phyloP scores from a whole-genome alignment of 352 stramenopile species.

The Elongisporangium senticosum region DNA sequence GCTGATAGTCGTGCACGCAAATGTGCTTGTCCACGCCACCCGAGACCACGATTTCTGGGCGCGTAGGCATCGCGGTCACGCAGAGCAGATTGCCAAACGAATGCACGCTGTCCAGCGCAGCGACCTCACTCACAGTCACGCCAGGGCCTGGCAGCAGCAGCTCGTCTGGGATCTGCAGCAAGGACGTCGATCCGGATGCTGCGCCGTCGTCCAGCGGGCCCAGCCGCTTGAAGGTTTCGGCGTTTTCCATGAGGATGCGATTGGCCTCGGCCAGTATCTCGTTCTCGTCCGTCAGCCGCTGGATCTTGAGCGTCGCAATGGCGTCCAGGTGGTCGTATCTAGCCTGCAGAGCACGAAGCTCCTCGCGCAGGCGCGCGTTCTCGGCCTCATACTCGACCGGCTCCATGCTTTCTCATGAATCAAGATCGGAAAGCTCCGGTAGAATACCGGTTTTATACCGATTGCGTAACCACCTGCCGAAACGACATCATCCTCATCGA shows the following conservation, averaged over 20 bases:
- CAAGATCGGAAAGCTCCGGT: slow-evolving; percentile 6
- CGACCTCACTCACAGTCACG: slow-evolving; percentile 19
- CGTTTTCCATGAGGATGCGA: slow-evolving; percentile 53
- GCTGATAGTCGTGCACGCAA: slow-evolving; percentile 62
- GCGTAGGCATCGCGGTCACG: slow-evolving; percentile 36
- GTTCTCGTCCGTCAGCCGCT: slow-evolving; percentile 62
- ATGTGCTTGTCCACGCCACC: slow-evolving; percentile 75
- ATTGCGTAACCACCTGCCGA: neutral
- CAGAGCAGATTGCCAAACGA: slow-evolving; percentile 66
- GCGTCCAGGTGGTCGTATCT: slow-evolving; percentile 40
- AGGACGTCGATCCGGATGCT: neutral
- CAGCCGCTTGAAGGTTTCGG: slow-evolving; percentile 24
- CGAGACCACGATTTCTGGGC: slow-evolving; percentile 38
- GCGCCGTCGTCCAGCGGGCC: neutral
- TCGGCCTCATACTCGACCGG: slow-evolving; percentile 23
- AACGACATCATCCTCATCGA: slow-evolving; percentile 3
- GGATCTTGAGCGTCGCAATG: slow-evolving; percentile 32
- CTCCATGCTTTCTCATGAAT: slow-evolving; percentile 4
- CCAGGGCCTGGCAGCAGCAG: slow-evolving; percentile 49
- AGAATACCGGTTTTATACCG: slow-evolving; percentile 2
- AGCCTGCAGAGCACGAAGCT: slow-evolving; percentile 39
- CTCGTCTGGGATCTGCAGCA: slow-evolving; percentile 60
- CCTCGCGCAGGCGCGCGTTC: slow-evolving; percentile 37
- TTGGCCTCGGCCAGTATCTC: slow-evolving; percentile 74
- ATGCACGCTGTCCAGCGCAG: slow-evolving; percentile 42